Evolutionary conservation across 257 asterid species (phyloP).

Genomic region (Scutellaria barbata): DNA sequence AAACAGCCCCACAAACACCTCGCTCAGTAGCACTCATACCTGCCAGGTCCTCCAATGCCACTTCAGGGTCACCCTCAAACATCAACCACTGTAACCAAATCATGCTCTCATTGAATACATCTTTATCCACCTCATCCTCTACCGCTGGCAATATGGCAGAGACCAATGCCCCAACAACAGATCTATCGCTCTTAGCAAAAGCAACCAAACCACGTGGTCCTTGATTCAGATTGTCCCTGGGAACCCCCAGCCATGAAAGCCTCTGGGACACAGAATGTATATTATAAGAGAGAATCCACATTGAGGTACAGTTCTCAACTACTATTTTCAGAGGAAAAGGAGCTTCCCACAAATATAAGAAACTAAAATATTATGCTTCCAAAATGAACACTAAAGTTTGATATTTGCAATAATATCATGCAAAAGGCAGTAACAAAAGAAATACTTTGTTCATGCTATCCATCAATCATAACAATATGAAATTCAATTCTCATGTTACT

Average conservation of each 20-base stretch:
- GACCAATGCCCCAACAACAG: constrained; percentile 51
- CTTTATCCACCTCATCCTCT: constrained; percentile 59
- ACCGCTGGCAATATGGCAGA: constrained; percentile 72
- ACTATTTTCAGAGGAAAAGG: constrained; percentile 2
- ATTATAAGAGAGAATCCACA: constrained; percentile 22
- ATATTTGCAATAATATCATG: background rate
- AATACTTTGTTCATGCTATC: background rate
- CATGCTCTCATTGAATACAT: constrained; percentile 61
- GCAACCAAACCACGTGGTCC: constrained; percentile 65
- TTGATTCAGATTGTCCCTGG: constrained; percentile 50
- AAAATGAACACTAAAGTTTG: background rate
- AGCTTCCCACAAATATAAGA: background rate
- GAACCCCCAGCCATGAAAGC: constrained; percentile 71
- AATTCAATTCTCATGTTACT: background rate
- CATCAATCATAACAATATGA: background rate
- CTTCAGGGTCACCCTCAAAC: constrained; percentile 78
- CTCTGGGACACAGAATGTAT: constrained; percentile 57
- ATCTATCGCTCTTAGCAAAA: constrained; percentile 61
- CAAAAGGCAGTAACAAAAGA: background rate
- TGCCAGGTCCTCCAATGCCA: constrained; percentile 64
- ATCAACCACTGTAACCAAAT: constrained; percentile 93
- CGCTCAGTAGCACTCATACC: constrained; percentile 60
- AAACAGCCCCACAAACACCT: constrained; percentile 95
- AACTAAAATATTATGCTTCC: background rate
- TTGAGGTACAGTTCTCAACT: constrained; percentile 13